Conservation (phyloP, 2,329 filamentous ascomycete genomes). For the Neodidymelliopsis sp. region DNA sequence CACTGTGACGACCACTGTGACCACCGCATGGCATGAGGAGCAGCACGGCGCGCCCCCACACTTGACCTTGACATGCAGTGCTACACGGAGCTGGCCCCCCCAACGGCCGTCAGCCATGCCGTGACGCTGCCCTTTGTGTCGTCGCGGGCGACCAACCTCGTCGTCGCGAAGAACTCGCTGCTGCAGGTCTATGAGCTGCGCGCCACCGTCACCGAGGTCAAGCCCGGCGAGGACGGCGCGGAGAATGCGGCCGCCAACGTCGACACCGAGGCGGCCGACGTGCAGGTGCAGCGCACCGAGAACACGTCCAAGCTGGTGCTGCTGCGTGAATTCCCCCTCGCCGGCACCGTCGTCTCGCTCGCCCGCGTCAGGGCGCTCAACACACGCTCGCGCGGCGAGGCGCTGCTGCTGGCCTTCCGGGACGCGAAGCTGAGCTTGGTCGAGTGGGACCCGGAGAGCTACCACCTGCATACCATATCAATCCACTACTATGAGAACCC, state of each 20-base stretch:
- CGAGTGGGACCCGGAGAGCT: constrained; percentile 87
- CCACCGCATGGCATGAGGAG: neutral
- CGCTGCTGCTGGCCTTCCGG: constrained; percentile 81
- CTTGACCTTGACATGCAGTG: constrained; percentile 76
- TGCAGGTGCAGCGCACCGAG: constrained; percentile 65
- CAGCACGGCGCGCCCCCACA: neutral
- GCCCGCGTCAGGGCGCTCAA: constrained; percentile 76
- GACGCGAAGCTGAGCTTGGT: constrained; percentile 93
- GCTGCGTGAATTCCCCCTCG: constrained; percentile 81
- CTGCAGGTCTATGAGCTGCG: constrained; percentile 88
- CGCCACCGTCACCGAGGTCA: constrained; percentile 68
- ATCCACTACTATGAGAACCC: constrained; percentile 99
- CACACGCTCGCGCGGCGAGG: constrained; percentile 82
- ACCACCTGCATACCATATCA: constrained; percentile 84
- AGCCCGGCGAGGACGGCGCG: constrained; percentile 48
- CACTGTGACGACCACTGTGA: neutral
- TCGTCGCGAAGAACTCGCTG: constrained; percentile 90
- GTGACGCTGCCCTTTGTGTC: constrained; percentile 80
- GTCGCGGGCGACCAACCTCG: constrained; percentile 78
- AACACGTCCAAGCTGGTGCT: constrained; percentile 81
- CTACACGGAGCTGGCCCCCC: constrained; percentile 94
- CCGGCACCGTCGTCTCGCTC: constrained; percentile 84
- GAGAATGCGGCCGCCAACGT: constrained; percentile 40
- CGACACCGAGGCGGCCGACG: constrained; percentile 61
- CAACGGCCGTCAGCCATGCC: constrained; percentile 91